phyloP scores from a whole-genome alignment of 1,284 basidiomycete genomes.

The Cryptococcus sp. region DNA sequence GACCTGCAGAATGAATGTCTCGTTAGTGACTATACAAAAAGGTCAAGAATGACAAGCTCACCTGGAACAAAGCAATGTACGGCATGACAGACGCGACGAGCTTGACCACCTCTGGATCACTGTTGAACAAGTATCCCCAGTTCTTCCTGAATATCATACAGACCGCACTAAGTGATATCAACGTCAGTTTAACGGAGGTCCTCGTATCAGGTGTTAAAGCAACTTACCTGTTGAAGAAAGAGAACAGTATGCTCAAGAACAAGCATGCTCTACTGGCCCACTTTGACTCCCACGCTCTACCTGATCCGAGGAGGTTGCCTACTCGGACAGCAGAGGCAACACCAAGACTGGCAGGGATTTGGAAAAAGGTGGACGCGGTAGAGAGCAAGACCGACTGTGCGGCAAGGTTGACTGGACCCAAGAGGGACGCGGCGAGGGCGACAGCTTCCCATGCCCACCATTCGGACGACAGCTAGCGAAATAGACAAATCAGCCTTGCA shows the following conservation, averaged over 20 bases:
- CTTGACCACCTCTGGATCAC: slow-evolving; percentile 64
- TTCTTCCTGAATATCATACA: slow-evolving; percentile 69
- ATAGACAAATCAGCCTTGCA: slow-evolving; percentile 8
- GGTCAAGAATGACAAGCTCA: slow-evolving; percentile 50
- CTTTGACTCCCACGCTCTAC: slow-evolving; percentile 66
- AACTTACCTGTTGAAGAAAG: slow-evolving; percentile 63
- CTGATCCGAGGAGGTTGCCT: slow-evolving; percentile 77
- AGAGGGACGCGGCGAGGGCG: slow-evolving; percentile 49
- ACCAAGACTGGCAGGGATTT: slow-evolving; percentile 77
- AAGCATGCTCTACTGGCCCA: slow-evolving; percentile 66
- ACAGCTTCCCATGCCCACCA: slow-evolving; percentile 55
- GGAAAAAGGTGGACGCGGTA: slow-evolving; percentile 72
- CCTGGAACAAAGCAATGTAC: slow-evolving; percentile 70
- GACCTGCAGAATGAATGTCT: slow-evolving; percentile 39
- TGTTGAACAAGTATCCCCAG: slow-evolving; percentile 84
- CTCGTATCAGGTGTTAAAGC: neutral
- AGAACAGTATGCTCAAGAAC: slow-evolving; percentile 63
- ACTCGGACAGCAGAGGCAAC: slow-evolving; percentile 82
- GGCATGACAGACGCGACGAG: slow-evolving; percentile 74
- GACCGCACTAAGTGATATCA: slow-evolving; percentile 57
- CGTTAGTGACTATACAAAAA: neutral
- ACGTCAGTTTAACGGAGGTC: too few species aligned
- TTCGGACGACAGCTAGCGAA: slow-evolving; percentile 52
- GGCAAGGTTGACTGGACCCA: slow-evolving; percentile 57
- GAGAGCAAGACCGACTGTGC: slow-evolving; percentile 58